Evolutionary conservation across 352 stramenopile genomes (phyloP), one percentile per base, ranked within the genome.

Genomic region (Blastocystis sp.): DNA sequence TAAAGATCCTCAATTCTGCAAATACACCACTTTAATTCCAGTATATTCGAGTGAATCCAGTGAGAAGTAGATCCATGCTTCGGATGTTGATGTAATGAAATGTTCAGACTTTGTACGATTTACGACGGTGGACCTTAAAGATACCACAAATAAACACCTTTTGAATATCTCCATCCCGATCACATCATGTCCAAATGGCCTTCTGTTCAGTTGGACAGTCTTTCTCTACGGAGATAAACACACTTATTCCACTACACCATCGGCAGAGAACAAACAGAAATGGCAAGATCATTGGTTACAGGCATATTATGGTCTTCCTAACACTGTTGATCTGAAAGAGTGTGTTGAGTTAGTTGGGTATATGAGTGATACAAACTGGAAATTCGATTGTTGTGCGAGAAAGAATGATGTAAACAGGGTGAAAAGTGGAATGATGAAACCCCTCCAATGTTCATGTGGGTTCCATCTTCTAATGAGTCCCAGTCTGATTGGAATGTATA

Each of bases 211-310:
- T 21, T 83, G 71, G 71, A 43, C 21, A 24, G 42, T 83, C 11
- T 35, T 49, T 0, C 35, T 83, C 1, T 83, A 83, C 27, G 0
- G 49, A 27, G 16, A 66, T 27, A 51, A 59, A 5, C 24, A 67
- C 32, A 16, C 54, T 7, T 83, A 83, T 42, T 65, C 71, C 0
- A 83, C 71, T 1, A 29, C 5, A n/a, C 19, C 16, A 4, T n/a
- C 12, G 3, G 21, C 1, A 35, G 29, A 51, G 5, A 46, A 42
- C 12, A 49, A 51, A 42, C 54, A 61, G 27, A 61, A 61, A 14
- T 83, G 71, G 71, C 21, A 83, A n/a, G 71, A 83, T 43, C 71
- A 83, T 24, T 83, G 71, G 71, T 56, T 83, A n/a, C 71, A 83
- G 51, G 71, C 71, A 19, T 83, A 65, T 32, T 83, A 59, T 32